Base-by-base conservation (phyloP, 2,329 filamentous ascomycete genomes). In the Tolypocladium ophioglossoides region DNA sequence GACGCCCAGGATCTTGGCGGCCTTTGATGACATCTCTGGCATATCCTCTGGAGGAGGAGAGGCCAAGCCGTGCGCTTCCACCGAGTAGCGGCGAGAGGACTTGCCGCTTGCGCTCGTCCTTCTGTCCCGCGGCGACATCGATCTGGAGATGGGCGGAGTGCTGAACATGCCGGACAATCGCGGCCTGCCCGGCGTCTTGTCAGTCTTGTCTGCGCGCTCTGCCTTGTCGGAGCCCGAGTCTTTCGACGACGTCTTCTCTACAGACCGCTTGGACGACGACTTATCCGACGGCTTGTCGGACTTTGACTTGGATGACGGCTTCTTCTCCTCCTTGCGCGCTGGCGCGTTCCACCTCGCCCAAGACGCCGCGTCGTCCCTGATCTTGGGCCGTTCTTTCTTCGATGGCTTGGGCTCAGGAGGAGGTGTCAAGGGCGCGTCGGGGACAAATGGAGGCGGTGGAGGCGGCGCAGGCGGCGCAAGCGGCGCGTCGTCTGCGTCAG, bases 371-470 rank as follows among this genome's bases (percentile, higher is more conserved):
- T 87, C 85, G 55, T 89, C 87, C 61, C 83, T 87, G 58, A 91
- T 82, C 64, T 86, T 89, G 32, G 86, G 74, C 16, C 90, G 86
- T 58, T 95, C 88, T 66, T 87, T 95, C 70, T 83, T 89, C 4
- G 77, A 77, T 5, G 79, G 82, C 56, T 76, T 83, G 14, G 77
- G 72, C 51, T 84, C 82, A 18, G 80, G 72, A 5, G 77, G 75
- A 32, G 78, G 76, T 9, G 77, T 74, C 49, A 74, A 66, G 35
- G 77, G 75, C 41, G 69, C 71, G 51, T 80, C 78, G 24, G 74
- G 73, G 6, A 73, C 74, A 20, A 73, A 71, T 2, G 75, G 44
- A 32, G 44, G 44, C 9, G 32, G 32, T 10, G 32, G 27, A 6
- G 34, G 34, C 12, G 34, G 34, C 11, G 32, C 1, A 34, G 32